A percentile compares a stretch with the other conserved stretches of the same genome.
Conservation (phyloP, 257 asterid species). For the Echites panduratus region DNA sequence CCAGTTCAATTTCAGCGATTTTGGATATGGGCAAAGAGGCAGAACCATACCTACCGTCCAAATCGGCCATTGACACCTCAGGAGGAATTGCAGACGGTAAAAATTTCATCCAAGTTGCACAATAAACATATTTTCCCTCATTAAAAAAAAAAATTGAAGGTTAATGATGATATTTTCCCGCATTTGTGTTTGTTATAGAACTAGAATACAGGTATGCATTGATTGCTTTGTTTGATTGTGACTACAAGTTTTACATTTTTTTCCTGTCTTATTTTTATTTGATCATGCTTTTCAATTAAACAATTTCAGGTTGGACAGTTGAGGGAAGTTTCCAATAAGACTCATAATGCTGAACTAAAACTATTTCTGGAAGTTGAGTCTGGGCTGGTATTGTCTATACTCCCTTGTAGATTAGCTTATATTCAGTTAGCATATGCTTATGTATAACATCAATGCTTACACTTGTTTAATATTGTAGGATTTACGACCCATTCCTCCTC, state of each 20-base stretch:
- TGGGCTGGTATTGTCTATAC: slow-evolving; percentile 53
- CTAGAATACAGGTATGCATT: no score
- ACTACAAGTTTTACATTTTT: not conserved
- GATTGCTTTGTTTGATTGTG: not conserved
- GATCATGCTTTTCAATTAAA: not conserved
- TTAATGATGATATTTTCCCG: not conserved
- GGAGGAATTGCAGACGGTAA: slow-evolving; percentile 83
- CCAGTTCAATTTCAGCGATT: slow-evolving; percentile 90
- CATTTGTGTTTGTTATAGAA: not conserved
- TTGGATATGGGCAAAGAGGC: slow-evolving; percentile 98
- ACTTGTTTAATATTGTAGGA: slow-evolving; percentile 41
- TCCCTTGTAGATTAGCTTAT: slow-evolving; percentile 7
- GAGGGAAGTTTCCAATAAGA: slow-evolving; percentile 80
- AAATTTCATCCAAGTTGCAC: not conserved
- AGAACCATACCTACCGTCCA: slow-evolving; percentile 95
- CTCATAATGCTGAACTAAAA: slow-evolving; percentile 76
- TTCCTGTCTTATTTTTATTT: not conserved
- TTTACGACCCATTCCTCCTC: slow-evolving; percentile 56
- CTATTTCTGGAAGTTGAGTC: slow-evolving; percentile 72
- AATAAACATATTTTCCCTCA: not conserved
- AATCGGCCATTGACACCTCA: slow-evolving; percentile 88
- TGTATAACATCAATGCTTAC: not conserved
- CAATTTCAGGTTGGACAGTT: slow-evolving; percentile 76
- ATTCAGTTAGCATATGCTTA: not conserved
- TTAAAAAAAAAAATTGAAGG: not conserved